Evolutionary conservation across 148 eudicot species (phyloP), one percentile per base, ranked within the genome.

Genomic region (Chenopodium album): DNA sequence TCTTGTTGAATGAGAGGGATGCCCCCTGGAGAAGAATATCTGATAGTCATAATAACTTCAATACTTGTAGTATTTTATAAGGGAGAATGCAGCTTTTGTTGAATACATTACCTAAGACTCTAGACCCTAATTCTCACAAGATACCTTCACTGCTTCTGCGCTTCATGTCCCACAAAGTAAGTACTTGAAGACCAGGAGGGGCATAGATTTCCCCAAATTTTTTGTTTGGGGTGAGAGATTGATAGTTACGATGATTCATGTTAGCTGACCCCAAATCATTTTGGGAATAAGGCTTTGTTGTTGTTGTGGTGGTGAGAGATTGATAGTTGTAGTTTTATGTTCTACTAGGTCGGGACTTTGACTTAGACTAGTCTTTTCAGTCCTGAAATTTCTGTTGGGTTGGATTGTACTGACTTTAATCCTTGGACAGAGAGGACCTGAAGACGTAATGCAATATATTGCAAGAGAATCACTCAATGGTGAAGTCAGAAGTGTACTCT

Each of bases 361-460:
- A 4, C 50, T 71, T 34, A 67, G 48, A 6, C 26, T 69, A 71
- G 73, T 34, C 72, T 32, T 16, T 34, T 23, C n/a, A 20, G 54
- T 72, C 46, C n/a, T 1, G 34, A 44, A 8, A 9, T 70, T 70
- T 10, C 29, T 10, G 12, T 72, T 2, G n/a, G 19, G 6, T 56
- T 75, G 77, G 46, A 64, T 79, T 65, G 79, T 82, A 76, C 37
- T 41, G 77, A 73, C 62, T 54, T 50, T 16, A 80, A 31, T 85
- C 46, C 72, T 82, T 79, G 66, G 67, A 65, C 91, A 96, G 99
- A 92, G 99, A 86, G 99, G 99, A 82, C 81, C 98, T 56, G 99
- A 96, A 89, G 98, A 96, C 76, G 94, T 92, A 13, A 92, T 94
- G 95, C 80, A 90, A 87, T 96, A 90, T 89, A 93, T 96, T 46